Conservation (phyloP, 2,329 filamentous ascomycete genomes). For the Diaporthe citriasiana region DNA sequence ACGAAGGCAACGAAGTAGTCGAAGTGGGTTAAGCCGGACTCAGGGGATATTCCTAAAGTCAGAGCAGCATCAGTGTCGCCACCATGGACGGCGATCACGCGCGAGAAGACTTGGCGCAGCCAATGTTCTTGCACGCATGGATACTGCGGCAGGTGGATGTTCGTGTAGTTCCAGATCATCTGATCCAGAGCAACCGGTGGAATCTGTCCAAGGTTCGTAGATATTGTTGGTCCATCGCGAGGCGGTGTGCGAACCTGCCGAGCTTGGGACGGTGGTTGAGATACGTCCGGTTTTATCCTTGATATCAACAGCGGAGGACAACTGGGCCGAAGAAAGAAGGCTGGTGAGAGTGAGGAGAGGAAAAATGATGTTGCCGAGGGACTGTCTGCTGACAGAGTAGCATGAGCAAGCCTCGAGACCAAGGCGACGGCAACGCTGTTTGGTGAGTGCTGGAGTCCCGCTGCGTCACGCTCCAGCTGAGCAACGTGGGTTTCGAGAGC, state of each 20-base stretch:
- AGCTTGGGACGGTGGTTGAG: neutral
- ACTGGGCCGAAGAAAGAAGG: constrained; percentile 31
- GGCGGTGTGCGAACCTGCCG: constrained; percentile 30
- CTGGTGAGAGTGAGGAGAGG: constrained; percentile 25
- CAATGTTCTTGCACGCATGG: constrained; percentile 35
- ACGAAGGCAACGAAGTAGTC: constrained; percentile 36
- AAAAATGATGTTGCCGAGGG: constrained; percentile 9
- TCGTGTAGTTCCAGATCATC: constrained; percentile 35
- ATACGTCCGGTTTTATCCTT: constrained; percentile 21
- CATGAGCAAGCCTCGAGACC: constrained; percentile 29
- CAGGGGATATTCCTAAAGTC: constrained; percentile 22
- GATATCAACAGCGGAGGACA: constrained; percentile 34
- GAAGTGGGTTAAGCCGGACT: constrained; percentile 33
- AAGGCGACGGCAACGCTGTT: constrained; percentile 32
- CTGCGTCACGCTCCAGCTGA: constrained; percentile 31
- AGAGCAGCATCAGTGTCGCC: constrained; percentile 34
- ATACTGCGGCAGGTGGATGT: constrained; percentile 36
- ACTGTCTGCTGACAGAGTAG: constrained; percentile 14
- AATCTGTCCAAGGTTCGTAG: constrained; percentile 30
- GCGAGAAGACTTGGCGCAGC: constrained; percentile 29
- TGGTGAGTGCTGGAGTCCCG: constrained; percentile 29
- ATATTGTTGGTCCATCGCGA: constrained; percentile 28
- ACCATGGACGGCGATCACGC: constrained; percentile 11
- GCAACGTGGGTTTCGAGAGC: constrained; percentile 31
- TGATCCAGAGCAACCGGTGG: constrained; percentile 29